These are phyloP conservation scores for Nitzschia sp. DNA, from an alignment of 108 stramenopile species.

Conservation along the genomic window DNA sequence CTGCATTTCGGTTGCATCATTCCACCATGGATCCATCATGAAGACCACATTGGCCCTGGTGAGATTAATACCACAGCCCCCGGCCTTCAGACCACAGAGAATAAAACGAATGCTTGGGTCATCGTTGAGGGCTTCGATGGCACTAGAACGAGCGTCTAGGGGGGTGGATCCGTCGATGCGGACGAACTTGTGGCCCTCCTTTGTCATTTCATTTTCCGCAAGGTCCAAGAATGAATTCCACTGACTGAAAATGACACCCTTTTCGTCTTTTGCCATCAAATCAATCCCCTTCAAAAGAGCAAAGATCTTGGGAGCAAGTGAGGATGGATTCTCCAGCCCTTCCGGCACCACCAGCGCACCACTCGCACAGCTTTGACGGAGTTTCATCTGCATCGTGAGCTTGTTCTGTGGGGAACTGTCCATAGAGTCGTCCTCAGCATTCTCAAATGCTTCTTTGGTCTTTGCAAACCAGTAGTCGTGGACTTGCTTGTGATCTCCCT, in stretches of 20 bases:
- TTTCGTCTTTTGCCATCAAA: constrained; percentile 52
- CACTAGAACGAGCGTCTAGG: too few species aligned
- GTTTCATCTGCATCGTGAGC: too few species aligned
- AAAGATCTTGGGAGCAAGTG: constrained; percentile 49
- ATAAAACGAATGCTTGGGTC: too few species aligned
- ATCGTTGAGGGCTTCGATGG: too few species aligned
- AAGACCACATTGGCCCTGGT: constrained; percentile 71
- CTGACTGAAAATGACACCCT: constrained; percentile 65
- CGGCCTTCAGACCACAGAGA: constrained; percentile 82
- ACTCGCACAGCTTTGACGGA: too few species aligned
- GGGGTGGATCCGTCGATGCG: constrained; percentile 58
- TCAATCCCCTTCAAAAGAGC: constrained; percentile 38
- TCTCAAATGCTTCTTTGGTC: too few species aligned
- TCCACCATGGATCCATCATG: constrained; percentile 89
- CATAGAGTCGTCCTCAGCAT: too few species aligned
- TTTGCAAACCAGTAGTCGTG: too few species aligned
- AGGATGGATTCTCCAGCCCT: too few species aligned
- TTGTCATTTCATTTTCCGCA: constrained; percentile 44
- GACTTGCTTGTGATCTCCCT: too few species aligned
- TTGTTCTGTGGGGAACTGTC: too few species aligned
- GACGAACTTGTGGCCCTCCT: constrained; percentile 48
- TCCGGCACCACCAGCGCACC: too few species aligned
- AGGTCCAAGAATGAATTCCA: constrained; percentile 65
- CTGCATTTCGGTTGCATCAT: constrained; percentile 74
- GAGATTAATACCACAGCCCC: constrained; percentile 80